Evolutionary conservation across 306 rosid species (phyloP).

Genomic region (Medicago ruthenica): DNA sequence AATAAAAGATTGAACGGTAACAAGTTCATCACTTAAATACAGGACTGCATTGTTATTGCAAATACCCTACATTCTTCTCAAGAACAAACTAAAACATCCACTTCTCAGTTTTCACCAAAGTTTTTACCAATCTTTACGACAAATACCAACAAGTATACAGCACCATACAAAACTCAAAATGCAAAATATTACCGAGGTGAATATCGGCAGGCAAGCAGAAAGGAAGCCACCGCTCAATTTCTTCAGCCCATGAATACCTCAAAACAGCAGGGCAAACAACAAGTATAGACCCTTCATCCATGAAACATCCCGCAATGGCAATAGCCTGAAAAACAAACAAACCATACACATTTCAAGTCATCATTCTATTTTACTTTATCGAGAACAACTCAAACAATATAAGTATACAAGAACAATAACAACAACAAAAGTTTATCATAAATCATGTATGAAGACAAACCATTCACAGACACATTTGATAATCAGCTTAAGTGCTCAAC

Average conservation of each 20-base stretch:
- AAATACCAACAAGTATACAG: constrained; percentile 21
- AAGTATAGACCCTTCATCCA: constrained; percentile 81
- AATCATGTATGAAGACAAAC: not conserved
- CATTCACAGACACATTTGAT: not conserved
- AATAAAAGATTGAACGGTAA: constrained; percentile 13
- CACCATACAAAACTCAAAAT: not conserved
- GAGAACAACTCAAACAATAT: not conserved
- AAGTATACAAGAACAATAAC: not conserved
- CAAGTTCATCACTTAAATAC: not conserved
- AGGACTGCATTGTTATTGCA: not conserved
- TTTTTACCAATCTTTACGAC: not conserved
- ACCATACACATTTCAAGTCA: not conserved
- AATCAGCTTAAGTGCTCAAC: not conserved
- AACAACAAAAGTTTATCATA: not conserved
- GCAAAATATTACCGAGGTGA: constrained; percentile 70
- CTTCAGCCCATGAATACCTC: constrained; percentile 97
- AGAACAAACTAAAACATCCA: constrained; percentile 29
- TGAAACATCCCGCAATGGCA: constrained; percentile 85
- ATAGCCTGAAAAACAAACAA: constrained; percentile 67
- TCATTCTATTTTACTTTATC: not conserved
- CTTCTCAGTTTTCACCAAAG: constrained; percentile 18
- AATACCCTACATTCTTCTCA: constrained; percentile 29
- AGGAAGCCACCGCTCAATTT: constrained; percentile 95
- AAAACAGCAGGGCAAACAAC: constrained; percentile 96
- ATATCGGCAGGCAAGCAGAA: constrained; percentile 82